Evolutionary conservation across 306 rosid genomes (phyloP).

Genomic region (Casuarina cunninghamiana): DNA sequence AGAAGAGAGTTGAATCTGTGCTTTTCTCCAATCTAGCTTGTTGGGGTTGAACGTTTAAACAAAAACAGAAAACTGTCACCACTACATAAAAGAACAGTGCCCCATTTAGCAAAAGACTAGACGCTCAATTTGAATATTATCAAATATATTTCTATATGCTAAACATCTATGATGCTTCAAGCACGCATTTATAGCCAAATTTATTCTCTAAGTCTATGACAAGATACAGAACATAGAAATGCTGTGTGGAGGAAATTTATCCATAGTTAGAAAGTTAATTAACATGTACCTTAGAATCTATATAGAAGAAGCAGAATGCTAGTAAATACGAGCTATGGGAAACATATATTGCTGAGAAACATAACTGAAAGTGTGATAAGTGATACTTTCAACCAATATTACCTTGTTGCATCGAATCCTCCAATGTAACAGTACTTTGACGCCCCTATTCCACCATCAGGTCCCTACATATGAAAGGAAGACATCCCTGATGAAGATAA

Average conservation of each 20-base stretch:
- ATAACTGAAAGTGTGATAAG: neutral
- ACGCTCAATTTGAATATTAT: neutral
- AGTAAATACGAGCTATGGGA: neutral
- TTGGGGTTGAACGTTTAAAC: neutral
- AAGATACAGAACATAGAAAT: neutral
- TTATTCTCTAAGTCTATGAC: neutral
- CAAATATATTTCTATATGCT: neutral
- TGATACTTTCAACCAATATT: slow-evolving; percentile 14
- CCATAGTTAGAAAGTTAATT: neutral
- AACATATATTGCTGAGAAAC: neutral
- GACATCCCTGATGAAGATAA: slow-evolving; percentile 21
- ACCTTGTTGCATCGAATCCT: slow-evolving; percentile 97
- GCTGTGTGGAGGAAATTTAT: neutral
- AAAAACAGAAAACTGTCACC: neutral
- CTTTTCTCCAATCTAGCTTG: neutral
- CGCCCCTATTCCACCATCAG: slow-evolving; percentile 93
- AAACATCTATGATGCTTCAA: neutral
- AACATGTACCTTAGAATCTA: neutral
- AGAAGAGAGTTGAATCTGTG: neutral
- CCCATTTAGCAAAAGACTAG: neutral
- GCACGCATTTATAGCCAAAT: neutral
- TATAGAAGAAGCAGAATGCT: neutral
- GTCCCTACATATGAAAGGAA: slow-evolving; percentile 62
- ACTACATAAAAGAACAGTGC: neutral
- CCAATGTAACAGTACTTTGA: slow-evolving; percentile 93